Base-by-base conservation (phyloP, 768 basidiomycete genomes). In the Boletus rubescentipes region DNA sequence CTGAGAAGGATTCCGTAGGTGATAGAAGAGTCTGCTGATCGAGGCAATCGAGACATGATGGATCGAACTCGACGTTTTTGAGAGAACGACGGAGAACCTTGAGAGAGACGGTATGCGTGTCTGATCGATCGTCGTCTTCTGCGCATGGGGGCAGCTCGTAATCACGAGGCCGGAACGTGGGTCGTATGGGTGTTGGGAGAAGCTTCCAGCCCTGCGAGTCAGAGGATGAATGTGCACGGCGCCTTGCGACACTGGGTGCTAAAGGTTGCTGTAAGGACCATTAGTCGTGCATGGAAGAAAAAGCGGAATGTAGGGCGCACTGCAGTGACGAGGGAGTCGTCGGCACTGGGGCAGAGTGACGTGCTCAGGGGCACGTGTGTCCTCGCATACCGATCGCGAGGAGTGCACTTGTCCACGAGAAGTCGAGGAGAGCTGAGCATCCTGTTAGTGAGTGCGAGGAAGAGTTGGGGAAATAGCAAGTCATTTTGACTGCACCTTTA, bases 21-120 rank as follows among this genome's bases (percentile, higher is more conserved):
- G 71, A 68, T 30, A 71, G 61, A 11, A 78, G 70, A 0, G 78
- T 72, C 54, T 76, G 72, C 20, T 76, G 67, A 61, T 78, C 77
- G 35, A 78, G 72, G 36, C 68, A 67, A 53, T 75, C 66, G 20
- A 78, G 70, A 57, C 76, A 76, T 8, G 71, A 60, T 9, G 69
- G 65, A 61, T 77, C 75, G 54, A 78, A 70, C 47, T 73, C 70
- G 57, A 75, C 67, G 54, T 71, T 65, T 48, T 55, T 70, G 29
- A 72, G 59, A 14, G 70, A 73, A 37, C 71, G 70, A 31, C 67
- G 68, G 41, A 71, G 64, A 7, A 73, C 68, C 23, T 65, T 69
- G 51, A 72, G 62, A 16, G 61, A 58, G 46, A 70, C 41, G 16
- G 71, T 69, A 5, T 64, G 62, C 0, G 64, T 53, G 11, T 72